Evolutionary conservation across 2,329 filamentous ascomycete species (phyloP), one percentile per base, ranked within the genome.

Genomic region (Plectosphaerella sp.): DNA sequence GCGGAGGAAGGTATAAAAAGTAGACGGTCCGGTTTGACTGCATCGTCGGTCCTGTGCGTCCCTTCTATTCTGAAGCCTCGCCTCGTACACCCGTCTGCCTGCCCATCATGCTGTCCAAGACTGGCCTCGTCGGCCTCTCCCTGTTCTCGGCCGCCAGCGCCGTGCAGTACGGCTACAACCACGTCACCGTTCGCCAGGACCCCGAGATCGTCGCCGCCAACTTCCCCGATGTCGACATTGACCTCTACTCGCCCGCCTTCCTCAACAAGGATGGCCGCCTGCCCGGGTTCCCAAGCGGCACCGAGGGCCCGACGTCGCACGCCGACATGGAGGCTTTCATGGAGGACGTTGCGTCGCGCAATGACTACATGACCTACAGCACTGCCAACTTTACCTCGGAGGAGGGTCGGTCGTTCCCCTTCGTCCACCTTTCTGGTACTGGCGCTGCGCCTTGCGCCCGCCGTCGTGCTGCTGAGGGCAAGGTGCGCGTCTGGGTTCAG

Each of bases 401-500:
- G 33, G 57, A 59, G 47, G 25, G 41, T 22, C 57, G 54, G 22
- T 48, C 48, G 9, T 56, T 55, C 42, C 56, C 57, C 18, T 59
- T 55, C 45, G 51, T 59, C 24, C 52, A 50, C 35, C 43, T 59
- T 24, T 51, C 55, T n/a, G 16, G 37, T 24, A 28, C 37, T 8
- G 48, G 48, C n/a, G 16, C 39, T 2, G 16, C 22, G n/a, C 39
- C 48, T 12, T 49, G 48, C 25, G 20, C 37, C 24, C 57, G 59
- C 49, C 48, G 48, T 20, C 8, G 48, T 4, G 43, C n/a, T 33
- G 47, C 52, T 7, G n/a, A 37, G 25, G 47, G 50, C n/a, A 68
- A 67, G 55, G 53, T 67, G 7, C 59, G 65, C 14, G 57, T 68
- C 7, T 68, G 61, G 58, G 45, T 68, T 4, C 64, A 68, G 33